These are phyloP conservation scores for Floccularia luteovirens DNA, from an alignment of 768 basidiomycete species.

Conservation along the genomic window DNA sequence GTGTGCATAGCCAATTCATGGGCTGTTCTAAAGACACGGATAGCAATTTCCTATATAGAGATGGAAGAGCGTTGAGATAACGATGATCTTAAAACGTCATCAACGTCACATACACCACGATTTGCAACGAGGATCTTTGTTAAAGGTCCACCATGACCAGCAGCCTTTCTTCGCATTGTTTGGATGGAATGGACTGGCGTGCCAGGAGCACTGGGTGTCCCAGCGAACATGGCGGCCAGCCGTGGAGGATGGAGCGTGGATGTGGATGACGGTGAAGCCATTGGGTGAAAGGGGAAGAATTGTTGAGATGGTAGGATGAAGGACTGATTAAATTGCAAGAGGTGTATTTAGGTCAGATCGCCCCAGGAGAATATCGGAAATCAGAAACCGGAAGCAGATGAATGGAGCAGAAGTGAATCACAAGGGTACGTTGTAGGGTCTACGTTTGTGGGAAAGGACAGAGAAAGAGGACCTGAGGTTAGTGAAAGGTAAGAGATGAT, in stretches of 20 bases:
- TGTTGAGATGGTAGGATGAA: neutral
- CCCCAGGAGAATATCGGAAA: slow-evolving; percentile 6
- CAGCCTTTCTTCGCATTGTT: slow-evolving; percentile 85
- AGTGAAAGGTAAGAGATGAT: neutral
- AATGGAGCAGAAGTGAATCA: neutral
- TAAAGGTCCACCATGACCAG: slow-evolving; percentile 83
- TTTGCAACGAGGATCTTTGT: slow-evolving; percentile 92
- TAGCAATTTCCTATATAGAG: slow-evolving; percentile 86
- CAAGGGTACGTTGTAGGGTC: neutral
- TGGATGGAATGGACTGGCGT: slow-evolving; percentile 88
- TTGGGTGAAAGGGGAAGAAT: slow-evolving; percentile 15
- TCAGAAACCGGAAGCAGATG: neutral
- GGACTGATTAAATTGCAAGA: neutral
- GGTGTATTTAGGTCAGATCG: neutral
- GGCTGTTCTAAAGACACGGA: slow-evolving; percentile 96
- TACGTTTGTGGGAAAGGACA: neutral
- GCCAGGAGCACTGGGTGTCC: slow-evolving; percentile 69
- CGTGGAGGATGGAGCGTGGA: slow-evolving; percentile 59
- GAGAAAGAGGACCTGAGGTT: neutral
- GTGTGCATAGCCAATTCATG: slow-evolving; percentile 99
- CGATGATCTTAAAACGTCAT: too few relatives aligned
- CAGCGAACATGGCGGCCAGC: slow-evolving; percentile 64
- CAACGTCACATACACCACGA: slow-evolving; percentile 69
- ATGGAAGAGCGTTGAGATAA: slow-evolving; percentile 7
- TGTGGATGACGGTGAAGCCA: slow-evolving; percentile 28